Percentiles rank a stretch among this genome's conserved stretches.
Evolutionary conservation across 2,329 filamentous ascomycete genomes (phyloP).

Genomic region (Fonsecaea erecta): DNA sequence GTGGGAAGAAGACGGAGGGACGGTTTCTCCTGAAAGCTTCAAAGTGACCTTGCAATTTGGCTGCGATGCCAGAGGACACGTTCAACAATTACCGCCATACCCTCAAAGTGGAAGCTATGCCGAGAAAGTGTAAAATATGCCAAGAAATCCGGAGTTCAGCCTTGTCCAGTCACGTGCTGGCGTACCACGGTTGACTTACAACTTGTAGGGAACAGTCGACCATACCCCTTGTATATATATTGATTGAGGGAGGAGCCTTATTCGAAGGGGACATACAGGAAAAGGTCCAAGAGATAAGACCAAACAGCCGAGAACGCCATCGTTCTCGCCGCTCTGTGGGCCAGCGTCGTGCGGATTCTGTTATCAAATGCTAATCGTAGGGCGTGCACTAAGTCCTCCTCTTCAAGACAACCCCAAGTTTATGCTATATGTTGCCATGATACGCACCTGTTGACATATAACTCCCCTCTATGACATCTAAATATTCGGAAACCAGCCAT

Average conservation of each 20-base stretch:
- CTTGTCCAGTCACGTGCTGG: neutral
- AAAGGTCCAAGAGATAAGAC: neutral
- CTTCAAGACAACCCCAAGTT: neutral
- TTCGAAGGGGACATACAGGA: too few relatives aligned
- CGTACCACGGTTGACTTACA: neutral
- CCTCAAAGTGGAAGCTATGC: slow-evolving; percentile 7
- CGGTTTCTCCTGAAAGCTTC: slow-evolving; percentile 22
- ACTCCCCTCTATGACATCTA: too few relatives aligned
- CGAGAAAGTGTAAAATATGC: neutral
- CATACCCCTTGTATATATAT: too few relatives aligned
- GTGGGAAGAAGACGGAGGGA: slow-evolving; percentile 5
- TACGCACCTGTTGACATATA: too few relatives aligned
- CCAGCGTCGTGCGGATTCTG: neutral
- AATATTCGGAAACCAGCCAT: slow-evolving; percentile 51
- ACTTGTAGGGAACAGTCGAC: neutral
- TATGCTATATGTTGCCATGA: too few relatives aligned
- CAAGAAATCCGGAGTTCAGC: neutral
- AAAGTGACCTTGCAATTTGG: slow-evolving; percentile 11
- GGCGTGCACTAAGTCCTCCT: neutral
- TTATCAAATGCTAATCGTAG: neutral
- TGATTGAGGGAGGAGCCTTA: too few relatives aligned
- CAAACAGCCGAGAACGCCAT: neutral
- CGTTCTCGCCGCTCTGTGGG: neutral
- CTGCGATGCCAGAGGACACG: slow-evolving; percentile 16
- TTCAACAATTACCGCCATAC: slow-evolving; percentile 9